Base-by-base conservation (phyloP, 1,139 yeast genomes). In the Lipomyces yarrowii region DNA sequence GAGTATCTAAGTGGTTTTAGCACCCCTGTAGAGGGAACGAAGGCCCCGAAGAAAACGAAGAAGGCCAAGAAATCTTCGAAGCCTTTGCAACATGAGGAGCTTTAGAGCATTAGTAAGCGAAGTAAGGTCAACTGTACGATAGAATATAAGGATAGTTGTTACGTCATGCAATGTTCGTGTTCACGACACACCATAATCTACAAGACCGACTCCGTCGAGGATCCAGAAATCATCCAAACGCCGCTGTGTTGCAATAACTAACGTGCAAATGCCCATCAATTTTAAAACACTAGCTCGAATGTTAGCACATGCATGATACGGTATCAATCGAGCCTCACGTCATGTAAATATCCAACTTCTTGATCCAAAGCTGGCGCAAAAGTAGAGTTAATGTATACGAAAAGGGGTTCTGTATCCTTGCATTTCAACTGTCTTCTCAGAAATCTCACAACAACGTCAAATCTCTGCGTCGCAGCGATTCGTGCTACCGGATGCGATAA, bases 341-440 rank as follows among this genome's bases (percentile, higher is more conserved):
- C 68, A 62, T 69, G 71, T 57, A 80, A 65, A 61, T 75, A 74
- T 11, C 74, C 78, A 23, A 79, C 67, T 13, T 72, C 70, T 55
- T 77, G 77, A 67, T 80, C 82, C 51, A 78, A 72, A 2, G 78
- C 73, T 2, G 83, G 82, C n/a, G 82, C 75, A 72, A 80, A 80
- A 13, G 79, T 71, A 30, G 77, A 72, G 63, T 79, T 79, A 39
- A 79, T 72, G 66, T 80, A 79, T 67, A 80, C 78, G 65, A 79
- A 79, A 54, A 80, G 67, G 37, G 80, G 72, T 37, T 76, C 77
- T 26, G 72, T 61, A 6, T 72, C 71, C 21, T 70, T 65, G 59
- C 74, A 69, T 51, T 75, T 73, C 56, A 80, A 73, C 68, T 79
- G 80, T 52, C 76, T 72, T 18, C 78, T 71, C 15, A 80, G 71